phyloP scores from a whole-genome alignment of 2,329 filamentous ascomycete species.

The Paraphoma chrysanthemicola region DNA sequence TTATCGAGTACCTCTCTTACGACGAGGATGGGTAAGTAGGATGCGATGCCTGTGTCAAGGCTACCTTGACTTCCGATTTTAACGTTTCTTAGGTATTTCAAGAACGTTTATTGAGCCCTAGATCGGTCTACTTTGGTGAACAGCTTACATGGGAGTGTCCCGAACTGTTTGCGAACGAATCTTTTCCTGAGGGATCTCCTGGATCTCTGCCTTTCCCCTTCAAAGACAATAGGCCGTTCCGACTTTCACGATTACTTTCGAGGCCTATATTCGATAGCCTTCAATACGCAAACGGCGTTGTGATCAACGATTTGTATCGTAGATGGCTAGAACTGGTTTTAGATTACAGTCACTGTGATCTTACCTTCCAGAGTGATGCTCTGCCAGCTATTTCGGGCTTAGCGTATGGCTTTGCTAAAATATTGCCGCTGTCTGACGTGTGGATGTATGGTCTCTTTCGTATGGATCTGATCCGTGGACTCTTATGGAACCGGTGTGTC shows the following conservation, averaged over 20 bases:
- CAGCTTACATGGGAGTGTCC: conserved; percentile 3
- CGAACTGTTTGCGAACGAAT: background rate
- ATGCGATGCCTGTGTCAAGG: too few relatives aligned
- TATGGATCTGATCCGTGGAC: background rate
- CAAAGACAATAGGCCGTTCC: background rate
- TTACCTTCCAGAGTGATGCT: background rate
- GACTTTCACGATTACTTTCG: background rate
- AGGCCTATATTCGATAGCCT: background rate
- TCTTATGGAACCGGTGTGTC: background rate
- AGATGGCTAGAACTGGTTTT: background rate
- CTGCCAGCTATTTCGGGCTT: background rate
- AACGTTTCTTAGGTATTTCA: conserved; percentile 1
- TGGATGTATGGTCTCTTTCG: background rate
- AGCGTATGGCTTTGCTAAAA: background rate
- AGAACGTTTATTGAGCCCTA: conserved; percentile 1
- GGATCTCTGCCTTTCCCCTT: background rate
- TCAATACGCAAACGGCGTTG: background rate
- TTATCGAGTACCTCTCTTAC: background rate
- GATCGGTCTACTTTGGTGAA: conserved; percentile 2
- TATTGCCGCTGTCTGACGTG: background rate
- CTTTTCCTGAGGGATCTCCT: background rate
- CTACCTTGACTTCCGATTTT: background rate
- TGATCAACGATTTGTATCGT: background rate
- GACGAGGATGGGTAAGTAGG: background rate
- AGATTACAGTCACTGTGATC: background rate